These are phyloP conservation scores for Clohesyomyces aquaticus DNA, from an alignment of 495 filamentous ascomycete species.

Conservation along the genomic window DNA sequence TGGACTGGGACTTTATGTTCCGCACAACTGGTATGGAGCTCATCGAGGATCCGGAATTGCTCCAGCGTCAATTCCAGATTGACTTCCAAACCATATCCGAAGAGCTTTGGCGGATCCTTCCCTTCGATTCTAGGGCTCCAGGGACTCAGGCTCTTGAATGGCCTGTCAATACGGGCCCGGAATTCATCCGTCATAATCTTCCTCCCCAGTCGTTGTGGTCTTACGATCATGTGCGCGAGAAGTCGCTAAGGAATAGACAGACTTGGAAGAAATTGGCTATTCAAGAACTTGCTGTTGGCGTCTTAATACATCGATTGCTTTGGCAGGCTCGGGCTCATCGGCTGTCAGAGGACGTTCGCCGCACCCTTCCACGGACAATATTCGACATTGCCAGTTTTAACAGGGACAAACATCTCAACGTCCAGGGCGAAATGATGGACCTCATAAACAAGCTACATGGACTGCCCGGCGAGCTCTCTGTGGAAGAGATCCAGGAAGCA, in stretches of 20 bases:
- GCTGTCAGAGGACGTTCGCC: neutral
- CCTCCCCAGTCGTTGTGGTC: slow-evolving; percentile 47
- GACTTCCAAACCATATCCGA: slow-evolving; percentile 6
- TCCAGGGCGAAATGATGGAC: slow-evolving; percentile 5
- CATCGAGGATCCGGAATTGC: neutral
- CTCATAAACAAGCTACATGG: neutral
- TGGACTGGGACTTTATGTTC: slow-evolving; percentile 16
- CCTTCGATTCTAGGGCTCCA: slow-evolving; percentile 27
- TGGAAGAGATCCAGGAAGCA: slow-evolving; percentile 1
- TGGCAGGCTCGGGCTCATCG: neutral
- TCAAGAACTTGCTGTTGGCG: slow-evolving; percentile 38
- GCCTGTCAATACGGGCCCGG: slow-evolving; percentile 43
- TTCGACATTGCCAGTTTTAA: neutral
- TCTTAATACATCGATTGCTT: slow-evolving; percentile 32
- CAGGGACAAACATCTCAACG: neutral
- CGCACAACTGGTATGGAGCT: slow-evolving; percentile 21
- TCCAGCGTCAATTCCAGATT: neutral
- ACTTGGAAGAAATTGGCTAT: slow-evolving; percentile 43
- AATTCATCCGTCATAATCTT: slow-evolving; percentile 31
- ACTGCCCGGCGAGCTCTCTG: neutral
- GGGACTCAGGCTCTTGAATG: slow-evolving; percentile 20
- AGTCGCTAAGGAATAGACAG: slow-evolving; percentile 26
- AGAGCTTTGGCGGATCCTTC: slow-evolving; percentile 22
- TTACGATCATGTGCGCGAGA: slow-evolving; percentile 22
- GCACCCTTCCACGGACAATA: neutral